A percentile compares a stretch with the other conserved stretches of the same genome.
Evolutionary conservation across 1,284 basidiomycete species (phyloP).

Genomic region (Ceratorhiza oryzae-sativae): DNA sequence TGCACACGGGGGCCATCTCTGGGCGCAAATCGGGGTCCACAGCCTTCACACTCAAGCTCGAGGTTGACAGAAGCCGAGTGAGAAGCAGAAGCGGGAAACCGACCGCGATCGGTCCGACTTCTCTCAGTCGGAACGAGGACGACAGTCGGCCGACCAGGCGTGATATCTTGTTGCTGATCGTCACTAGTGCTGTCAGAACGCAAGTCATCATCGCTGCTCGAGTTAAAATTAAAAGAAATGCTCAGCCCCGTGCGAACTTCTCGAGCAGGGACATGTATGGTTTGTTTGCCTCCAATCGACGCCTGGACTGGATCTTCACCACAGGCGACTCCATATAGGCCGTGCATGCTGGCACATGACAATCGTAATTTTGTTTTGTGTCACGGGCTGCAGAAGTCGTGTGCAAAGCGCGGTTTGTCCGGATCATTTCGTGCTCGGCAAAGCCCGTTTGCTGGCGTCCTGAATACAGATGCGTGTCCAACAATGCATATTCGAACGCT

Average conservation of each 20-base stretch:
- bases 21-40: conserved; percentile 34
- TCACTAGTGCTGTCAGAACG: conserved; percentile 35
- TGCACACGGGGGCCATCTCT: conserved; percentile 31
- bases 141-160: conserved; percentile 39
- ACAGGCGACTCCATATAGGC: conserved; percentile 36
- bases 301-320: conserved; percentile 27
- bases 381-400: conserved; percentile 23
- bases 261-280: conserved; percentile 9
- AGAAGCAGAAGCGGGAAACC: conserved; percentile 37
- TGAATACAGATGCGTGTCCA: conserved; percentile 2
- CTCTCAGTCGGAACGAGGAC: conserved; percentile 39
- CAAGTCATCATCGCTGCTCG: conserved; percentile 15
- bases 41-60: conserved; percentile 28
- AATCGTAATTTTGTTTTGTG: conserved; percentile 18
- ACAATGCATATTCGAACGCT: conserved; percentile 17
- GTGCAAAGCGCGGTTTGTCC: conserved; percentile 31
- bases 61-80: conserved; percentile 36
- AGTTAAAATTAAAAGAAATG: conserved; percentile 40
- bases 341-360: conserved; percentile 36
- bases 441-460: conserved; percentile 24
- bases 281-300: conserved; percentile 7
- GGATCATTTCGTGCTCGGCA: conserved; percentile 34
- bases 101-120: conserved; percentile 31
- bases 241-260: conserved; percentile 21
- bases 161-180: conserved; percentile 32